Base-by-base conservation (phyloP, 2,329 filamentous ascomycete genomes). In the Gaeumannomyces sp. region DNA sequence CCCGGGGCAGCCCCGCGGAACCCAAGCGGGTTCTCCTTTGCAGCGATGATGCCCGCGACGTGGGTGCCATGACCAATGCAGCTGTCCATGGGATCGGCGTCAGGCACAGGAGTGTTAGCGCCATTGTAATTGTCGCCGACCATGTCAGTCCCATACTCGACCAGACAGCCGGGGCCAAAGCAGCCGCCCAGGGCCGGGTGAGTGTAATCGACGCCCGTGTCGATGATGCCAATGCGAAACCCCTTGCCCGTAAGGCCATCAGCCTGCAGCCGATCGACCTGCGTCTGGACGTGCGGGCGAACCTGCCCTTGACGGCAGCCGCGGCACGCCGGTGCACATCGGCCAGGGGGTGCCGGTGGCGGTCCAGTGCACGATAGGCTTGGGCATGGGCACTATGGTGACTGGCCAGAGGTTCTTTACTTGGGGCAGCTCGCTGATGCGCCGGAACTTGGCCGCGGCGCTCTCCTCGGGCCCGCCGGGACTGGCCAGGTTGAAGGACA, bases 101-200 rank as follows among this genome's bases (percentile, higher is more conserved):
- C 63, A 53, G 62, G 63, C 8, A 57, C 58, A 1, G 63, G 63
- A 14, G 50, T 27, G 63, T 61, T 64, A 38, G 7, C 10, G 19
- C 63, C 63, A 28, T 60, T 35, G 45, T 64, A 64, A 28, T 28
- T 38, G 31, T 64, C 63, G 28, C 57, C 66, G 6, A 64, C 61
- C 11, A 64, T 45, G 29, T 65, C 67, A 4, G 57, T 31, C 13
- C 67, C 67, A 16, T 64, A 65, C 0, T 64, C 56, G 2, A 68
- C 62, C 16, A 64, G 35, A 38, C 64, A 68, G 8, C 66, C 67
- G 10, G 63, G 45, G 7, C 77, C 78, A 63, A 78, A 79, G 61
- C 77, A 76, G 8, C 77, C 77, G 27, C 78, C 77, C 11, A 79
- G 73, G 27, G 76, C 75, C 31, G 75, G 75, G 65, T 79, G 77